Evolutionary conservation across 2,329 filamentous ascomycete genomes (phyloP).

Genomic region (Aspergillus felis): DNA sequence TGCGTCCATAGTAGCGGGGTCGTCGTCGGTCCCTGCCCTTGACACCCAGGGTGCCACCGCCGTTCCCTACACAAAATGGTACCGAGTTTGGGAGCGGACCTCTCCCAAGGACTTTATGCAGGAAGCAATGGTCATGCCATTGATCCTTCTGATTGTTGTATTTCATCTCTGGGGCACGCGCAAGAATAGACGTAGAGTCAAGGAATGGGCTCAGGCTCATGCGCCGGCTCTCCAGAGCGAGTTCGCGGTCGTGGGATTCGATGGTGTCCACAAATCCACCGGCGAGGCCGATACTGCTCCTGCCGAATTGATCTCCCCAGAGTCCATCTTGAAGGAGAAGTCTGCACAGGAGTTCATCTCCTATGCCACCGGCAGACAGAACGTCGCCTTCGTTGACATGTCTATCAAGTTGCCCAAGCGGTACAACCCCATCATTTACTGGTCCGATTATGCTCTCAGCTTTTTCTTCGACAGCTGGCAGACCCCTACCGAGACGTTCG

Average conservation of each 20-base stretch:
- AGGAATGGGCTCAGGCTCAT: conserved; percentile 74
- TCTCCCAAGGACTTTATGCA: conserved; percentile 77
- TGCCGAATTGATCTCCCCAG: conserved; percentile 46
- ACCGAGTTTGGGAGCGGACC: conserved; percentile 90
- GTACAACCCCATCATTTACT: conserved; percentile 70
- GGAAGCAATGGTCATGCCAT: conserved; percentile 75
- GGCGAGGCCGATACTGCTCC: conserved; percentile 42
- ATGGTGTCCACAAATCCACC: conserved; percentile 47
- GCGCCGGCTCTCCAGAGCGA: conserved; percentile 69
- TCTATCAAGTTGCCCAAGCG: conserved; percentile 77
- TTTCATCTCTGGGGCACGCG: conserved; percentile 78
- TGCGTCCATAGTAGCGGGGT: conserved; percentile 43
- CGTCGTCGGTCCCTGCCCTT: conserved; percentile 39
- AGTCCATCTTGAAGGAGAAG: conserved; percentile 74
- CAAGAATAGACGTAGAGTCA: conserved; percentile 75
- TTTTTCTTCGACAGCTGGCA: conserved; percentile 78
- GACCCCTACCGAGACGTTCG: conserved; percentile 66
- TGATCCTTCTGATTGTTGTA: conserved; percentile 69
- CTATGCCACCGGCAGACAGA: conserved; percentile 89
- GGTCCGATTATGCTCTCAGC: conserved; percentile 65
- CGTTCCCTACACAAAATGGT: conserved; percentile 87
- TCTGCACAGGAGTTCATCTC: conserved; percentile 79
- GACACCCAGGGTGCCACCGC: conserved; percentile 47
- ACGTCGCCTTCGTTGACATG: conserved; percentile 85
- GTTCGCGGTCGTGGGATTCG: conserved; percentile 83